Conservation (phyloP, 2,329 filamentous ascomycete genomes). For the Macrophomina tecta region DNA sequence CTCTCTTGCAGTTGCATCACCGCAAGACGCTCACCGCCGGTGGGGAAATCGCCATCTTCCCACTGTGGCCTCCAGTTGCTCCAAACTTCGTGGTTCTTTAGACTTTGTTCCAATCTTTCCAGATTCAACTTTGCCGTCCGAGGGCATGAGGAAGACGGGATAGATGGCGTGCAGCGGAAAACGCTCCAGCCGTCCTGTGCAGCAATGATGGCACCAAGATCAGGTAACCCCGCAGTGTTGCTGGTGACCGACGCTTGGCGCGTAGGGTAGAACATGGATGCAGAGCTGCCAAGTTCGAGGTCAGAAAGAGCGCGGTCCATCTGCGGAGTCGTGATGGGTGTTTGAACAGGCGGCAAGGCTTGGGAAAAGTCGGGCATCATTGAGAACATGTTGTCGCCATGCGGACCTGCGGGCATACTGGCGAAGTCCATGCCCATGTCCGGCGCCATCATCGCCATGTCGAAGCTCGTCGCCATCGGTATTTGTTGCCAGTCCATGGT, state of each 20-base stretch:
- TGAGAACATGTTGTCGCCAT: conserved; percentile 49
- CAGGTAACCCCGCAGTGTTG: conserved; percentile 39
- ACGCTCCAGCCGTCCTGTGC: conserved; percentile 60
- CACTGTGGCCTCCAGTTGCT: conserved; percentile 58
- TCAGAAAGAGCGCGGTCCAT: conserved; percentile 56
- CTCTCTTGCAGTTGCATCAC: conserved; percentile 58
- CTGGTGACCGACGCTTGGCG: conserved; percentile 48
- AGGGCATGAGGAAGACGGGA: conserved; percentile 56
- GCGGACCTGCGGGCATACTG: conserved; percentile 41
- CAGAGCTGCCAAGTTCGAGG: conserved; percentile 52
- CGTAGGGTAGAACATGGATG: conserved; percentile 48
- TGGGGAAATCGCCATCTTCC: conserved; percentile 55
- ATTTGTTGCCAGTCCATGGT: conserved; percentile 58
- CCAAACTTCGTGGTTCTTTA: conserved; percentile 60
- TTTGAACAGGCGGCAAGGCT: conserved; percentile 49
- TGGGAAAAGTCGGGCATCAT: conserved; percentile 54
- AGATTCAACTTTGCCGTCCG: conserved; percentile 58
- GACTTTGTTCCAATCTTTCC: conserved; percentile 57
- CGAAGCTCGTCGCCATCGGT: conserved; percentile 52
- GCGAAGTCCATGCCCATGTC: conserved; percentile 53
- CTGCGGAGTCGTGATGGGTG: conserved; percentile 54
- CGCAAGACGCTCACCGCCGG: conserved; percentile 50
- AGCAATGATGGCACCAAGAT: conserved; percentile 56
- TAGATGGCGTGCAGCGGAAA: conserved; percentile 58
- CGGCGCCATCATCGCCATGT: conserved; percentile 52